Base-by-base conservation (phyloP, 2,329 filamentous ascomycete genomes). In the Emergomyces africanus region DNA sequence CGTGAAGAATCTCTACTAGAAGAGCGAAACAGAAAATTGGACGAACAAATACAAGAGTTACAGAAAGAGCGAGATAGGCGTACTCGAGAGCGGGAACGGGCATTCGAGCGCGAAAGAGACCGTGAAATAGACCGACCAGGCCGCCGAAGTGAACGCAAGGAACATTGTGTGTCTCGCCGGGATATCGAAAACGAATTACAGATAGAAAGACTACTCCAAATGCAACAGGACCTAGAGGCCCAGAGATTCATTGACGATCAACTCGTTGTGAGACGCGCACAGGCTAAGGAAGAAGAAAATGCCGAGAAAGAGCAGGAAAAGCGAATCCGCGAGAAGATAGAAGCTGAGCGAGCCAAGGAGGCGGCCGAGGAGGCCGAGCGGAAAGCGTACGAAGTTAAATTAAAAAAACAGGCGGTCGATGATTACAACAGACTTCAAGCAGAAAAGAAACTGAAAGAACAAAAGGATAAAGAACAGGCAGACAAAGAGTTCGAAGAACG, bases 401-500 rank as follows among this genome's bases (percentile, higher is more conserved):
- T 78, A 61, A 79, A 78, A 54, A 75, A 75, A 57, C 77, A 79
- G 44, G 77, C 78, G 10, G 72, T 83, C 56, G 78, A 80, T 63
- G 75, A 75, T n/a, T 82, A 77, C 65, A 79, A 79, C 70, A 73
- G 71, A 35, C 71, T 76, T 59, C 77, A 81, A 62, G 71, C 75
- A 15, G 78, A 81, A 59, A 78, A 78, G 57, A 67, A 71, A 28
- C 71, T 74, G 44, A 76, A 71, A 64, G 78, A 81, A 62, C 73
- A 75, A 62, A 75, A 77, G 60, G 76, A 79, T 59, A 75, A 74
- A 58, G 79, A 79, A 60, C 68, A 75, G 60, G 73, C 72, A 46
- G 80, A 85, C 53, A 75, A 73, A 62, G 77, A 84, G 65, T 84
- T 72, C 54, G 61, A 68, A 37, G 68, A 73, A 44, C 70, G 72